These are phyloP conservation scores for Bipolaris sorokiniana DNA, from an alignment of 2,329 filamentous ascomycete genomes.

Conservation along the genomic window DNA sequence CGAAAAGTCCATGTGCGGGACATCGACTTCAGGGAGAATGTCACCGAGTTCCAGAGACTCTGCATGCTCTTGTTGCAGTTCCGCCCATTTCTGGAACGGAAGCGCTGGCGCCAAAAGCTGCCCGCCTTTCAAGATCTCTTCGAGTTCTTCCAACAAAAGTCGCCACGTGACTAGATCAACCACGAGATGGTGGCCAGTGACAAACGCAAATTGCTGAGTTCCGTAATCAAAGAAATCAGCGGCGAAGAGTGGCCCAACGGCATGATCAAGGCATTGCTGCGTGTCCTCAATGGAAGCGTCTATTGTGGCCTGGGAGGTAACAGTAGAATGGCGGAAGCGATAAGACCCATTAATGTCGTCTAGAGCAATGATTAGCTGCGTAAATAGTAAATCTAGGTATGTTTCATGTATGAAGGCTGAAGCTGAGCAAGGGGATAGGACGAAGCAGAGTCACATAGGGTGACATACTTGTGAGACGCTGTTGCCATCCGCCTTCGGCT, in stretches of 20 bases:
- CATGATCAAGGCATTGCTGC: constrained; percentile 37
- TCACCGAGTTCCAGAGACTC: constrained; percentile 27
- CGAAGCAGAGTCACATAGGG: not conserved
- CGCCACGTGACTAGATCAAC: constrained; percentile 58
- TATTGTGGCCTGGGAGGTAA: constrained; percentile 31
- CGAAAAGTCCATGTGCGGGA: constrained; percentile 41
- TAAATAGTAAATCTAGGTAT: fast-evolving
- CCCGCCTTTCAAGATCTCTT: constrained; percentile 44
- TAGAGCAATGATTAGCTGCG: constrained; percentile 4
- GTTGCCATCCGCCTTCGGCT: constrained; percentile 37
- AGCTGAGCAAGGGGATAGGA: not conserved
- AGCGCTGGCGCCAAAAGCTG: constrained; percentile 40
- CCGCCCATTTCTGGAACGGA: constrained; percentile 50
- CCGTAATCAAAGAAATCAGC: constrained; percentile 47
- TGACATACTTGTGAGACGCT: constrained; percentile 38
- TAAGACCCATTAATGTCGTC: constrained; percentile 38
- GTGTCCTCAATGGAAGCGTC: constrained; percentile 41
- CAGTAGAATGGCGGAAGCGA: constrained; percentile 32
- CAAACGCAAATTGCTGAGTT: constrained; percentile 40
- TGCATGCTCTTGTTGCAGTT: constrained; percentile 46
- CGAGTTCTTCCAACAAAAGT: constrained; percentile 54
- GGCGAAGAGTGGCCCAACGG: constrained; percentile 38
- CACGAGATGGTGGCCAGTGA: constrained; percentile 47
- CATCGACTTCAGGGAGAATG: constrained; percentile 36
- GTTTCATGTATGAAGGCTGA: not conserved